Conservation (phyloP, 2,329 filamentous ascomycete species). For the Seiridium unicorne region DNA sequence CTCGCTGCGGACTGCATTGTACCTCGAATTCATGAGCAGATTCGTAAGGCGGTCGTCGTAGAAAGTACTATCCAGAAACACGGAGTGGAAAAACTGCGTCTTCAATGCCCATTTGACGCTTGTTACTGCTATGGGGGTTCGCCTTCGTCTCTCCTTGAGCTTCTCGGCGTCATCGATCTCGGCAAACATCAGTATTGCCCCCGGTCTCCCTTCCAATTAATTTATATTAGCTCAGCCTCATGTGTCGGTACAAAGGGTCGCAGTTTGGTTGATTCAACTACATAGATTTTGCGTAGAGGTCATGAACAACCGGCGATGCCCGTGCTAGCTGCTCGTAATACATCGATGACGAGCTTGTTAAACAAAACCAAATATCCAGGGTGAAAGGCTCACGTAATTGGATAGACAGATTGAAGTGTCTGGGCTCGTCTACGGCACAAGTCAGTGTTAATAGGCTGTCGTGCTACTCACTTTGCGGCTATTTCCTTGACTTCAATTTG, state of each 20-base stretch:
- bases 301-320: background rate
- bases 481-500: background rate
- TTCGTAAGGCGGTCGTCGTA: no score
- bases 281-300: background rate
- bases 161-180: background rate
- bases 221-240: background rate
- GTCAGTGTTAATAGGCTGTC: background rate
- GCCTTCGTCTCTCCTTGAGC: background rate
- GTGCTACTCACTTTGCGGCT: background rate
- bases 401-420: no score
- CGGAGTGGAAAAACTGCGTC: background rate
- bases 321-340: background rate
- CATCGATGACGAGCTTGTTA: background rate
- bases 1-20: no score
- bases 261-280: background rate
- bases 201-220: background rate
- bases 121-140: background rate
- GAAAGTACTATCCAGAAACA: no score
- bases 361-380: no score
- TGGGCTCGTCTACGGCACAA: background rate
- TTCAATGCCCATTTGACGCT: background rate
- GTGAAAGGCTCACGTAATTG: no score
- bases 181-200: background rate
- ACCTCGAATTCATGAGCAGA: no score
- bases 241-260: background rate